These are phyloP conservation scores for Phytophthora boehmeriae DNA, from an alignment of 352 stramenopile genomes.

Conservation along the genomic window DNA sequence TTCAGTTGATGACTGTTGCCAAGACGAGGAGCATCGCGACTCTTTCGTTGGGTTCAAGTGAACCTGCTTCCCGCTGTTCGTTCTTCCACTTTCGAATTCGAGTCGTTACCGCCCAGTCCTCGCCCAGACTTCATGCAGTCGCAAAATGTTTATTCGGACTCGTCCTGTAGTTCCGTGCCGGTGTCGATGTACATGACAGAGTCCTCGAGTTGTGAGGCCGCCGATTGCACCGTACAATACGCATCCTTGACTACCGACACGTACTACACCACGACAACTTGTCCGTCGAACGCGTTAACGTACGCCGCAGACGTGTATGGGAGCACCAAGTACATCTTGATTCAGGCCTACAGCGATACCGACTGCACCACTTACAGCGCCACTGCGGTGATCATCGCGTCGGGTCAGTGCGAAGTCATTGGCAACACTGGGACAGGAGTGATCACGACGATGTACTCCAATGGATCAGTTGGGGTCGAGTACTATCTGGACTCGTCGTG, in stretches of 20 bases:
- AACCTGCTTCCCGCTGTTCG: slow-evolving; percentile 13
- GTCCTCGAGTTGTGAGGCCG: slow-evolving; percentile 12
- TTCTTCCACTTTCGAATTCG: slow-evolving; percentile 14
- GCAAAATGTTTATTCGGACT: slow-evolving; percentile 28
- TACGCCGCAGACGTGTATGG: slow-evolving; percentile 26
- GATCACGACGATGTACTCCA: slow-evolving; percentile 27
- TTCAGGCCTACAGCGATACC: slow-evolving; percentile 23
- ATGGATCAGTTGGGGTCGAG: slow-evolving; percentile 22
- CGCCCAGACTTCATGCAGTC: slow-evolving; percentile 16
- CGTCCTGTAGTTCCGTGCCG: slow-evolving; percentile 21
- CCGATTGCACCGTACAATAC: slow-evolving; percentile 10
- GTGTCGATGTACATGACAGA: slow-evolving; percentile 27
- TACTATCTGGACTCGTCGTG: slow-evolving; percentile 26
- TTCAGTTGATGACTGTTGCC: slow-evolving; percentile 2
- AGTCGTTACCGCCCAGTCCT: background rate
- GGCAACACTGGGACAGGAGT: slow-evolving; percentile 12
- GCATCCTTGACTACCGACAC: slow-evolving; percentile 6
- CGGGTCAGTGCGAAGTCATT: slow-evolving; percentile 20
- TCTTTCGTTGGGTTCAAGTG: slow-evolving; percentile 25
- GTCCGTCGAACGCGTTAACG: slow-evolving; percentile 24
- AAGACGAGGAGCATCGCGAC: slow-evolving; percentile 1
- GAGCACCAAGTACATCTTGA: slow-evolving; percentile 30
- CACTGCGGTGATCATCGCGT: slow-evolving; percentile 22
- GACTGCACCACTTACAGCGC: slow-evolving; percentile 17
- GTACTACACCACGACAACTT: slow-evolving; percentile 23